Base-by-base conservation (phyloP, 352 stramenopile genomes). In the Phytophthora pini region DNA sequence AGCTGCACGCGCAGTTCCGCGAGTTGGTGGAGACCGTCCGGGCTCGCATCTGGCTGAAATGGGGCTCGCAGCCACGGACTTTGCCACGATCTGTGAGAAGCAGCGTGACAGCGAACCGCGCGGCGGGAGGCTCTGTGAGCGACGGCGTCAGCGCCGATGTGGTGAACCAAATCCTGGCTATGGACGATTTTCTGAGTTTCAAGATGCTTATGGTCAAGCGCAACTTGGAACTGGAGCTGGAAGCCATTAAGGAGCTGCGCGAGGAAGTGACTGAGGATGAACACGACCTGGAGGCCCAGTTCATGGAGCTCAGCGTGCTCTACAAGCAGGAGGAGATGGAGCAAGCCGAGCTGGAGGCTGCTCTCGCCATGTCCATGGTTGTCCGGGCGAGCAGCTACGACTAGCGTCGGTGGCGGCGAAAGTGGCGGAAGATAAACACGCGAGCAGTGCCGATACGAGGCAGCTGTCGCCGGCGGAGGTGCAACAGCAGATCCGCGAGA, bases 181-280 rank as follows among this genome's bases (percentile, higher is more conserved):
- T 96, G 70, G 87, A 97, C 66, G 89, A 97, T 72, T 97, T 97
- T 60, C 46, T 95, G 46, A 94, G 86, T 31, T 97, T 97, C 72
- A 97, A 97, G 72, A 97, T 95, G 65, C 83, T 97, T 65, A 97
- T 97, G 91, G 72, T 95, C 40, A 97, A 97, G 73, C 85, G 87
- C 56, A 97, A 97, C 64, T 74, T 95, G 17, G 91, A 97, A 66
- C 82, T 97, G 36, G 89, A 97, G 74, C 76, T 97, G 17, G 91
- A 97, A 57, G 88, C 87, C 4, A 90, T 97, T 56, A 88, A 87
- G 36, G 85, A 86, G 45, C 70, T 97, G 20, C 80, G 87, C 5
- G 80, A 94, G 13, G 76, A 89, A 40, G 72, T 72, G 15, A 50
- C 71, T 0, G 63, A 76, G 40, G 68, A 59, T 9, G 74, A 73